Percentiles rank a stretch among this genome's conserved stretches.
phyloP scores from a whole-genome alignment of 371 early-diverging fungal species.

The Mycotypha africana region DNA sequence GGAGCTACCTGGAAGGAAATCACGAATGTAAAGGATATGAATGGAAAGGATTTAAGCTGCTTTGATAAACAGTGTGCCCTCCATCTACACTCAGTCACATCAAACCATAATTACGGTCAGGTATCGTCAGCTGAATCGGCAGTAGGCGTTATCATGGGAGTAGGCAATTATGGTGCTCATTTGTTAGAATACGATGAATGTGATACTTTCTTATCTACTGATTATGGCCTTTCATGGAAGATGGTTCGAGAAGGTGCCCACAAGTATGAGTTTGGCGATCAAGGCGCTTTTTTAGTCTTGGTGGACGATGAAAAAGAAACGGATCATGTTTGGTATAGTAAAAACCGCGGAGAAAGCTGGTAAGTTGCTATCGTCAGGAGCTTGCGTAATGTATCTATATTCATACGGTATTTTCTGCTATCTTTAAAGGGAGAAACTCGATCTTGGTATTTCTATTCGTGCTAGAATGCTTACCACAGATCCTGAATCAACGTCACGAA shows the following conservation, averaged over 20 bases:
- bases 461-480: conserved; percentile 59
- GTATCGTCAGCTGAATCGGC: conserved; percentile 71
- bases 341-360: conserved; percentile 84
- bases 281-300: conserved; percentile 74
- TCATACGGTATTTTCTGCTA: no score
- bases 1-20: conserved; percentile 75
- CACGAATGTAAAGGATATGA: conserved; percentile 24
- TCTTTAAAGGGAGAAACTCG: conserved; percentile 19
- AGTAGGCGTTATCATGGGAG: conserved; percentile 86
- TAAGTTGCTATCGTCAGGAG: conserved; percentile 25
- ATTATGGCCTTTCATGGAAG: conserved; percentile 86
- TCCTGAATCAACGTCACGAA: conserved; percentile 58
- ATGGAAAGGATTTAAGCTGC: conserved; percentile 33
- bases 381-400: neutral
- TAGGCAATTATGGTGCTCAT: conserved; percentile 79
- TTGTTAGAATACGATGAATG: conserved; percentile 67
- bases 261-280: conserved; percentile 86
- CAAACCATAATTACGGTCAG: conserved; percentile 55
- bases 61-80: conserved; percentile 61
- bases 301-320: conserved; percentile 72
- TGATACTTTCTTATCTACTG: conserved; percentile 79
- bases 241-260: conserved; percentile 77
- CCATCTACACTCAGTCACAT: conserved; percentile 85
- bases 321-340: conserved; percentile 66
- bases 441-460: conserved; percentile 46